Evolutionary conservation across 306 rosid genomes (phyloP), one percentile per base, ranked within the genome.

Genomic region (Inga leiocalycina): DNA sequence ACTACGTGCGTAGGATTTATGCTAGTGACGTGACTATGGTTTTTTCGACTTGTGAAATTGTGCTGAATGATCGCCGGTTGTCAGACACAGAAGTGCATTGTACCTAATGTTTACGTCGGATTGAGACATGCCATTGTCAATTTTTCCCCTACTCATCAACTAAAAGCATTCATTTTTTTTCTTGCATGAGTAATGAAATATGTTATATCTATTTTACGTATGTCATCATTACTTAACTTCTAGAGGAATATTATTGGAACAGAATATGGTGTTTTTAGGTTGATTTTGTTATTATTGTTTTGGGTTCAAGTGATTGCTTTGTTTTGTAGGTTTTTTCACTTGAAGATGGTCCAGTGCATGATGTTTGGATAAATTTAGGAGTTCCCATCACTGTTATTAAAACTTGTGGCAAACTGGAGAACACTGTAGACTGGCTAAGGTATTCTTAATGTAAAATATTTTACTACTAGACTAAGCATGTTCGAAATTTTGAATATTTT

Each of bases 361-460:
- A 76, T 75, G 85, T 81, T 77, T 97, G 99, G 99, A 90, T 74
- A 84, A 88, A 82, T 76, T 83, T 91, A 80, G 92, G 92, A 83
- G 89, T 90, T 83, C 90, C 91, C 4, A 80, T 92, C n/a, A 80
- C 85, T 76, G 62, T 92, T 73, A 84, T 90, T 84, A 91, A 77
- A 84, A 81, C 92, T 54, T 89, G 90, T 88, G 90, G 88, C 79
- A 88, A 87, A 78, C 61, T 79, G 9, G 84, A 76, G 85, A 84
- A 81, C 77, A 67, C 69, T 52, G 89, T 97, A 64, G 99, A 97
- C 82, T 97, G 99, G 98, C 94, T 97, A 69, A 92, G 81, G 99
- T 97, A 97, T 80, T 90, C 17, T 45, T 78, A 14, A 75, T 30
- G 57, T 74, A 61, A 77, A 82, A 66, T 12, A 41, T 74, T 76